These are phyloP conservation scores for Fusarium proliferatum DNA, from an alignment of 2,329 filamentous ascomycete species.

Conservation along the genomic window DNA sequence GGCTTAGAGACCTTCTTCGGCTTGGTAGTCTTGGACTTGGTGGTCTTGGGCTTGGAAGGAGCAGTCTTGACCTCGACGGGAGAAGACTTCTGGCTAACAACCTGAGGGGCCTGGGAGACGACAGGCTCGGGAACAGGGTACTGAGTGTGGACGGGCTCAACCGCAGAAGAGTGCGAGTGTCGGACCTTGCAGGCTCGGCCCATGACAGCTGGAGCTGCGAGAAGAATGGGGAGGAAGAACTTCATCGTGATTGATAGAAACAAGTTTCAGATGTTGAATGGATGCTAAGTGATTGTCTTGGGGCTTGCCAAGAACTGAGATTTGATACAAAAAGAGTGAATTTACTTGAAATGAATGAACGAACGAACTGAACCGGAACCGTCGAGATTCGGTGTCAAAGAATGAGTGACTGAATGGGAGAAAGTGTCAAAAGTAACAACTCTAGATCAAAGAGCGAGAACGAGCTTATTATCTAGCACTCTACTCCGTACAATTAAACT, in stretches of 20 bases:
- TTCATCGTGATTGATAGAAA: conserved; percentile 38
- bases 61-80: background rate
- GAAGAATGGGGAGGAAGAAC: conserved; percentile 40
- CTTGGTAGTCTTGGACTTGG: background rate
- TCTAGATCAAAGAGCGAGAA: background rate
- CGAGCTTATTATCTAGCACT: conserved; percentile 2
- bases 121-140: conserved; percentile 1
- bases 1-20: background rate
- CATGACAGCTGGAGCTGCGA: conserved; percentile 43
- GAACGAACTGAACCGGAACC: background rate
- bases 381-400: too few species aligned
- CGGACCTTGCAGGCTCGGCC: conserved; percentile 40
- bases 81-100: conserved; percentile 5
- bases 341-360: conserved; percentile 23
- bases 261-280: conserved; percentile 14
- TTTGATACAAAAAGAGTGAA: conserved; percentile 7
- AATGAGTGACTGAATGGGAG: conserved; percentile 33
- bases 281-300: background rate
- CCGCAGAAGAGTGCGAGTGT: conserved; percentile 16
- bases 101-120: background rate
- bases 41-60: background rate
- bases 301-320: conserved; percentile 32
- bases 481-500: background rate
- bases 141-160: conserved; percentile 12
- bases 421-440: background rate